A percentile compares a stretch with the other conserved stretches of the same genome.
Conservation (phyloP, 2,329 filamentous ascomycete genomes). For the Neospermospora avenae region DNA sequence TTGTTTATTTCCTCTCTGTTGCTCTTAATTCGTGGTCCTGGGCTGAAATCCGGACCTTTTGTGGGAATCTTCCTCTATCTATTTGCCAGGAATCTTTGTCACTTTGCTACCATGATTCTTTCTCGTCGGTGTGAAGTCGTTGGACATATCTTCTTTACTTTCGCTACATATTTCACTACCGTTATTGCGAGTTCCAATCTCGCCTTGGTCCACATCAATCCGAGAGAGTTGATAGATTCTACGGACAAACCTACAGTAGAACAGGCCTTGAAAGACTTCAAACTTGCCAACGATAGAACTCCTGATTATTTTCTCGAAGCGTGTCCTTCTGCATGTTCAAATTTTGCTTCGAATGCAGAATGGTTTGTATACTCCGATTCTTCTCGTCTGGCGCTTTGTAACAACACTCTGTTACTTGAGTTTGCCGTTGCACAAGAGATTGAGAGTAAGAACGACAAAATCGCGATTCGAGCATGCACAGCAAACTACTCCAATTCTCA, state of each 20-base stretch:
- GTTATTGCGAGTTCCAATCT: too few species aligned
- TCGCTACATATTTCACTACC: too few species aligned
- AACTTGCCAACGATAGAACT: neutral
- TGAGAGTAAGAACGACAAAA: neutral
- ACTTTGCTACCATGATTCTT: neutral
- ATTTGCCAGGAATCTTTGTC: neutral
- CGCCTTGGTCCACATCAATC: too few species aligned
- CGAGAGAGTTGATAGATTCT: neutral
- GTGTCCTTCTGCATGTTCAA: neutral
- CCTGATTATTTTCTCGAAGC: neutral
- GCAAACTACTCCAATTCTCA: neutral
- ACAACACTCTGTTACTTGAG: neutral
- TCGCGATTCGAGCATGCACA: neutral
- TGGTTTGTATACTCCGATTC: conserved; percentile 2
- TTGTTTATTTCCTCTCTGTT: too few species aligned
- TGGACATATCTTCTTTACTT: neutral
- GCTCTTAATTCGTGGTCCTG: neutral
- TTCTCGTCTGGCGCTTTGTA: neutral
- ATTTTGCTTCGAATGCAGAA: neutral
- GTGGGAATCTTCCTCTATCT: too few species aligned
- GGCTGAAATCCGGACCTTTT: too few species aligned
- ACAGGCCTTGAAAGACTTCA: neutral
- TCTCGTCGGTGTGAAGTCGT: neutral
- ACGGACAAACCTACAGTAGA: neutral
- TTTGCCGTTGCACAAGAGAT: neutral